These are phyloP conservation scores for Xylariaceae sp. DNA, from an alignment of 2,329 filamentous ascomycete species.

Conservation along the genomic window DNA sequence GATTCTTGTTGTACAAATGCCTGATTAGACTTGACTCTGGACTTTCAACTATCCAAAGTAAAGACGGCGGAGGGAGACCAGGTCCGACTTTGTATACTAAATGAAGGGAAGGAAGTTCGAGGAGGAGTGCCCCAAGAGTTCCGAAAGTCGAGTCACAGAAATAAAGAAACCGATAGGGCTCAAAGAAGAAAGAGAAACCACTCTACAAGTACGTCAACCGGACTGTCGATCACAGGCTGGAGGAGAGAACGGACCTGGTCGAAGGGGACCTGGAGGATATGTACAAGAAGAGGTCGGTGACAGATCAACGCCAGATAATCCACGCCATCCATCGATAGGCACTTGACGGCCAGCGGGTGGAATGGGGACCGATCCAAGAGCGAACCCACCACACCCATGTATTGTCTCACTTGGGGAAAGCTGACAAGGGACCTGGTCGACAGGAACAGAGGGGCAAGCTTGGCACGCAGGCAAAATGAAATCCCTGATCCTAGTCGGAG, in stretches of 20 bases:
- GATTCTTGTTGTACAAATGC: slow-evolving; percentile 40
- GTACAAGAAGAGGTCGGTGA: slow-evolving; percentile 40
- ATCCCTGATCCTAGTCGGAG: slow-evolving; percentile 46
- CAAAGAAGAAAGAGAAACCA: slow-evolving; percentile 43
- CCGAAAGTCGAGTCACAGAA: slow-evolving; percentile 43
- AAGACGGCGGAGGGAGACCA: slow-evolving; percentile 28
- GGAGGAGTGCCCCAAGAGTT: slow-evolving; percentile 33
- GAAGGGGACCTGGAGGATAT: slow-evolving; percentile 44
- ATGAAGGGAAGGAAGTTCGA: slow-evolving; percentile 44
- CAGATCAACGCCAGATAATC: slow-evolving; percentile 50
- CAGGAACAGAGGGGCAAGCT: slow-evolving; percentile 38
- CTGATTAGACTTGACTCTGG: slow-evolving; percentile 30
- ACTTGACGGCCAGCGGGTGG: slow-evolving; percentile 43
- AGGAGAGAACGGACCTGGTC: slow-evolving; percentile 41
- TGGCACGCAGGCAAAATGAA: slow-evolving; percentile 29
- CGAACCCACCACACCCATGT: slow-evolving; percentile 43
- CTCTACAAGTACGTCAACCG: slow-evolving; percentile 39
- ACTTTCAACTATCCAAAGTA: slow-evolving; percentile 34
- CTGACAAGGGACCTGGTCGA: slow-evolving; percentile 50
- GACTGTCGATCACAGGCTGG: slow-evolving; percentile 45
- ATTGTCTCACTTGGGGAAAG: slow-evolving; percentile 58
- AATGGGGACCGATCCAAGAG: slow-evolving; percentile 41
- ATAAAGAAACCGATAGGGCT: slow-evolving; percentile 44
- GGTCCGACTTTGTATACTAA: slow-evolving; percentile 38
- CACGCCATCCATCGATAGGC: slow-evolving; percentile 47